Evolutionary conservation across 768 basidiomycete genomes (phyloP), one percentile per base, ranked within the genome.

Genomic region (Rubroboletus pulcherrimus): DNA sequence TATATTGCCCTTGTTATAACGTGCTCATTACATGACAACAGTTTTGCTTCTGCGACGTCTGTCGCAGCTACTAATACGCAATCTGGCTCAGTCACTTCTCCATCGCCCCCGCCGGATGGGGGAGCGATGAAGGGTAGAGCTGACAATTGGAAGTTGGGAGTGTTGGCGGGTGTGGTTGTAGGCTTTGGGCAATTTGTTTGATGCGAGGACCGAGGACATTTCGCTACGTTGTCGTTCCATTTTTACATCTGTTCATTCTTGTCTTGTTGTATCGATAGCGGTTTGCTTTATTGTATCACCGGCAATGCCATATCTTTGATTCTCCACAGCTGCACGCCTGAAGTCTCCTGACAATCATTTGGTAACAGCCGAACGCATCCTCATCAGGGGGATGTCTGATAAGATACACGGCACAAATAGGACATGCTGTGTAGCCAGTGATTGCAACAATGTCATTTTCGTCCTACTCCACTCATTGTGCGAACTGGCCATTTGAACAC

Each of bases 11-110:
- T 10, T 8, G 24, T 50, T 43, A n/a, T 12, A 4, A 21, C 12
- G 15, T n/a, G 24, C 47, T 50, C 34, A 67, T 26, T 1, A 15
- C 21, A 17, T 37, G 51, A 42, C 14, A 17, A 50, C 24, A 77
- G 77, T 1, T 70, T 57, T 17, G 59, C 65, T n/a, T 82, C 82
- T 17, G 78, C 79, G n/a, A 76, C 81, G 4, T 79, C 81, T 6
- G 77, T 66, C 4, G 77, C 79, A 5, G 72, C 71, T 4, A 7
- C 44, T 33, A 60, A 69, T 4, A 77, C 75, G 2, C 70, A 77
- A 53, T 77, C 77, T 2, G 76, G 74, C 0, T 73, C 78, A 1
- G 71, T 80, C 45, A 76, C 74, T n/a, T 57, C 64, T 4, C 52
- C 63, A 3, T 21, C 56, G 5, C 51, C 57, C 1, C 1, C 55